Evolutionary conservation across 2,329 filamentous ascomycete genomes (phyloP).

Genomic region (Ophiostoma novo-ulmi): DNA sequence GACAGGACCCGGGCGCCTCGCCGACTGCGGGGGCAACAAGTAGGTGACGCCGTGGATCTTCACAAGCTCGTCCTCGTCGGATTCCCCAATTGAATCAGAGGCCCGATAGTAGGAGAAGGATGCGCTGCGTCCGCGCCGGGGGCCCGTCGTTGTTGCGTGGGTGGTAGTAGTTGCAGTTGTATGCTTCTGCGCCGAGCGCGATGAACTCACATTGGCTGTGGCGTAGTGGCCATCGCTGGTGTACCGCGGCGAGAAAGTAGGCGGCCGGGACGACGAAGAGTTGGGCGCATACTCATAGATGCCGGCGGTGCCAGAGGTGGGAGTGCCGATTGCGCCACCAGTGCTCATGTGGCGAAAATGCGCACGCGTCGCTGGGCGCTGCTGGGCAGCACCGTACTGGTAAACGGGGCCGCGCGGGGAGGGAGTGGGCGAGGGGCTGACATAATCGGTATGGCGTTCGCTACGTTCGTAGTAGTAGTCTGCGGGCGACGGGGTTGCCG

Average conservation of each 20-base stretch:
- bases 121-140: slow-evolving; percentile 49
- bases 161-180: slow-evolving; percentile 16
- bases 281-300: slow-evolving; percentile 37
- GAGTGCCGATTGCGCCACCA: slow-evolving; percentile 30
- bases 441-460: slow-evolving; percentile 35
- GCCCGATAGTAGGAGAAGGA: slow-evolving; percentile 54
- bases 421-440: slow-evolving; percentile 53
- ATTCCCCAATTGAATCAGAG: slow-evolving; percentile 56
- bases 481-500: slow-evolving; percentile 41
- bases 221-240: slow-evolving; percentile 59
- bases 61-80: slow-evolving; percentile 58
- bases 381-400: slow-evolving; percentile 40
- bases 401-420: slow-evolving; percentile 47
- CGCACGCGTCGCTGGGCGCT: slow-evolving; percentile 51
- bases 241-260: slow-evolving; percentile 55
- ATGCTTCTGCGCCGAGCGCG: slow-evolving; percentile 43
- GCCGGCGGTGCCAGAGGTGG: slow-evolving; percentile 35
- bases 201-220: slow-evolving; percentile 61
- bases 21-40: slow-evolving; percentile 49
- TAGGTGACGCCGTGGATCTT: slow-evolving; percentile 51
- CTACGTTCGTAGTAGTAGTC: slow-evolving; percentile 50
- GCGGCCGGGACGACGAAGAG: slow-evolving; percentile 40
- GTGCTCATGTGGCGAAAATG: slow-evolving; percentile 44
- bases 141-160: slow-evolving; percentile 40
- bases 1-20: slow-evolving; percentile 31